Evolutionary conservation across 2,329 filamentous ascomycete genomes (phyloP).

Genomic region (Colletotrichum somersetense): DNA sequence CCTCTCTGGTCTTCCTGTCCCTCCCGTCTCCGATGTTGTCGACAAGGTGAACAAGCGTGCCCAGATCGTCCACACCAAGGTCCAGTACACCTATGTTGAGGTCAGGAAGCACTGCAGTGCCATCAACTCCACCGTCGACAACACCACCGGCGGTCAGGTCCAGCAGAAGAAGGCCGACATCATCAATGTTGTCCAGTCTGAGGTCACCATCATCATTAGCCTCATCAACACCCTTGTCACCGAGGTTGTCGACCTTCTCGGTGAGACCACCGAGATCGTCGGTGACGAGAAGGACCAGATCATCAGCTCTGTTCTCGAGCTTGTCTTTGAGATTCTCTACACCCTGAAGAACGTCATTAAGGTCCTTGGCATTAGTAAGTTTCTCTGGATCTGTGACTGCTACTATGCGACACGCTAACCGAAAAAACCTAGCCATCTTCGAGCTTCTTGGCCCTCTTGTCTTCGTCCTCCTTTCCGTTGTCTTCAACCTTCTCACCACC

Average conservation of each 20-base stretch:
- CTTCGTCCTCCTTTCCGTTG: slow-evolving; percentile 29
- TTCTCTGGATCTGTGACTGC: rapidly evolving
- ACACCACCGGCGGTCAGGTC: slow-evolving; percentile 13
- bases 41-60: slow-evolving; percentile 18
- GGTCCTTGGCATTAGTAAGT: slow-evolving; percentile 26
- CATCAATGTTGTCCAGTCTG: slow-evolving; percentile 31
- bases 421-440: slow-evolving; percentile 20
- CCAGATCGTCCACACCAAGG: slow-evolving; percentile 32
- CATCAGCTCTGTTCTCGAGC: slow-evolving; percentile 25
- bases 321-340: slow-evolving; percentile 33
- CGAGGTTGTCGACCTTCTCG: slow-evolving; percentile 24
- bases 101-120: slow-evolving; percentile 34
- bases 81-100: slow-evolving; percentile 29
- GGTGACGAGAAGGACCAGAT: slow-evolving; percentile 38
- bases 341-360: slow-evolving; percentile 31
- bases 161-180: slow-evolving; percentile 21
- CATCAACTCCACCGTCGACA: slow-evolving; percentile 36
- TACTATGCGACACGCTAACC: neutral
- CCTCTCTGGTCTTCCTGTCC: neutral
- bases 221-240: slow-evolving; percentile 23
- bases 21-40: neutral
- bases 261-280: slow-evolving; percentile 27
- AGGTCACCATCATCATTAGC: slow-evolving; percentile 34
- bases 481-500: slow-evolving; percentile 31
- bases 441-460: slow-evolving; percentile 36